phyloP scores from a whole-genome alignment of 176 grass and related monocot species.

The Tillandsia leiboldiana region DNA sequence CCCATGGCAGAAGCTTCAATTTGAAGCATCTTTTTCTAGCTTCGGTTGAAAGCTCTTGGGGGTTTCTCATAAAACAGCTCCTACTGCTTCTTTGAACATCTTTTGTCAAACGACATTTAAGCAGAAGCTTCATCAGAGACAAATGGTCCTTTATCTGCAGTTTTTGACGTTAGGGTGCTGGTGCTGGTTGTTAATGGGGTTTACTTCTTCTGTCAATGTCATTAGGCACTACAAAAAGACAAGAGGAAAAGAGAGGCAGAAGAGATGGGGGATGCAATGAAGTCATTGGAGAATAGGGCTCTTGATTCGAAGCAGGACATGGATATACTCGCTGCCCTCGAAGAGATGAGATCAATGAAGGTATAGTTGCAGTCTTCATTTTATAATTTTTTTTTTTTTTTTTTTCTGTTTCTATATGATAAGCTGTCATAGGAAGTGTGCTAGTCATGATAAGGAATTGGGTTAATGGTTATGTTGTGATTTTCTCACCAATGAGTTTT shows the following conservation, averaged over 20 bases:
- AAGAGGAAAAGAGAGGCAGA: conserved; percentile 60
- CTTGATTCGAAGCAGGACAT: conserved; percentile 40
- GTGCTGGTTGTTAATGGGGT: background rate
- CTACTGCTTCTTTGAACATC: no score
- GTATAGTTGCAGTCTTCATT: conserved; percentile 8
- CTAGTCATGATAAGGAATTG: no score
- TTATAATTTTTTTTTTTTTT: background rate
- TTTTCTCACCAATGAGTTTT: no score
- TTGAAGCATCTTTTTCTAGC: no score
- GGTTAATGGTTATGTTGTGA: no score
- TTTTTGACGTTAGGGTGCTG: background rate
- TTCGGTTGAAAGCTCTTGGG: no score
- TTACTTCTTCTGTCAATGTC: background rate
- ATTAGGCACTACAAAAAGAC: conserved; percentile 43
- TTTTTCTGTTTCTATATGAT: background rate
- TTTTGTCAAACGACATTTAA: no score
- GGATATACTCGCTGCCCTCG: conserved; percentile 47
- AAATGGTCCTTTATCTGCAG: background rate
- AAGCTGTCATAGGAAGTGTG: no score
- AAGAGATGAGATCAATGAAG: conserved; percentile 54
- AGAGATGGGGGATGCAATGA: conserved; percentile 84
- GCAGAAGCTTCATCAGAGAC: no score
- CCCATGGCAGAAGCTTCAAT: no score
- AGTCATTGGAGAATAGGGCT: conserved; percentile 42
- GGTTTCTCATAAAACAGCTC: no score